These are phyloP conservation scores for Acanthamoeba sp. DNA, from an alignment of 208 protist species.

Conservation along the genomic window DNA sequence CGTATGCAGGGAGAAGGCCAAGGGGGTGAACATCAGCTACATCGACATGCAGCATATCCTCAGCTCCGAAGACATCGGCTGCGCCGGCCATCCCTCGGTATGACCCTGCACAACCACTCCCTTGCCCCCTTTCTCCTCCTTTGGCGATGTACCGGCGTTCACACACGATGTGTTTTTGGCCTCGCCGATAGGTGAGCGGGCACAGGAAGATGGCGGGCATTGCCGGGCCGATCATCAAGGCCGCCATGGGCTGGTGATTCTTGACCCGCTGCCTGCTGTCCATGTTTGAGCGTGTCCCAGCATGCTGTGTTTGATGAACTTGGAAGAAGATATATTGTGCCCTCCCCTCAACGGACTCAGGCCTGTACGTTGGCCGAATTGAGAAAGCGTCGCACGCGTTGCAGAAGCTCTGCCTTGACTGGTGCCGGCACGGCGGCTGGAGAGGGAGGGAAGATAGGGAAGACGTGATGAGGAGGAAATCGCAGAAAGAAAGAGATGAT, in stretches of 20 bases:
- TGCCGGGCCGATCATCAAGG: constrained; percentile 35
- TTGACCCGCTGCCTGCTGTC: neutral
- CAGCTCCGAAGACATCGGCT: constrained; percentile 36
- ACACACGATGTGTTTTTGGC: too few relatives aligned
- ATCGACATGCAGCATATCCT: constrained; percentile 67
- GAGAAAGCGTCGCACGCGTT: constrained; percentile 33
- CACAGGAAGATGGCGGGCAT: constrained; percentile 65
- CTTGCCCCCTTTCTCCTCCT: too few relatives aligned
- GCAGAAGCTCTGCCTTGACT: constrained; percentile 54
- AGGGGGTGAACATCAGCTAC: neutral
- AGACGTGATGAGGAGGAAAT: neutral
- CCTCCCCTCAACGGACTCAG: neutral
- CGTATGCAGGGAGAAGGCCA: neutral
- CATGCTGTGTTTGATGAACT: too few relatives aligned
- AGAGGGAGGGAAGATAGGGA: neutral
- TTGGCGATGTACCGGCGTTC: too few relatives aligned
- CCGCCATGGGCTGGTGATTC: constrained; percentile 66
- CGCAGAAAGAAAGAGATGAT: neutral
- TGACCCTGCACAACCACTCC: too few relatives aligned
- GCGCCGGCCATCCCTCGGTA: constrained; percentile 64
- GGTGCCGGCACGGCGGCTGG: neutral
- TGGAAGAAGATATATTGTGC: too few relatives aligned
- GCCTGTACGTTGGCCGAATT: neutral
- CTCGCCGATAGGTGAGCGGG: constrained; percentile 20
- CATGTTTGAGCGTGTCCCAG: neutral